phyloP scores from a whole-genome alignment of 2,329 filamentous ascomycete genomes.

The Nemania abortiva region DNA sequence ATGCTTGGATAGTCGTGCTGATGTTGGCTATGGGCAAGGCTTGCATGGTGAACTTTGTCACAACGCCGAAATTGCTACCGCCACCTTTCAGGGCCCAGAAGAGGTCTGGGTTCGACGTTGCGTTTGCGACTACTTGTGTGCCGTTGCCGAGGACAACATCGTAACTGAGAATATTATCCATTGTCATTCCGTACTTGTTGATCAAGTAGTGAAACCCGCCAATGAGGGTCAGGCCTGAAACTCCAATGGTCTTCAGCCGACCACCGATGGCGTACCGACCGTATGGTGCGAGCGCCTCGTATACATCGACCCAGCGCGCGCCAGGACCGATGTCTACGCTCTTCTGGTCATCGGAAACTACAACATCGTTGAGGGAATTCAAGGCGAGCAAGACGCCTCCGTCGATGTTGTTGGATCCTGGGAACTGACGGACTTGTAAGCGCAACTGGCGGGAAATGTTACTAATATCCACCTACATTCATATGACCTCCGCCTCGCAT shows the following conservation, averaged over 20 bases:
- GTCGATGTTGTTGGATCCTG: constrained; percentile 46
- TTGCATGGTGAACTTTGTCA: constrained; percentile 39
- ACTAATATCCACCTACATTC: constrained; percentile 34
- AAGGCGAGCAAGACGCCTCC: constrained; percentile 44
- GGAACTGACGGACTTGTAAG: constrained; percentile 33
- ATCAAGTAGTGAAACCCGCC: constrained; percentile 49
- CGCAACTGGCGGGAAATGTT: not conserved
- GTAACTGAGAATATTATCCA: constrained; percentile 46
- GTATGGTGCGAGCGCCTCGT: constrained; percentile 42
- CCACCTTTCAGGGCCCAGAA: constrained; percentile 50
- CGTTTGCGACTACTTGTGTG: constrained; percentile 43
- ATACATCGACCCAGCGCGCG: constrained; percentile 47
- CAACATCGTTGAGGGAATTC: constrained; percentile 34
- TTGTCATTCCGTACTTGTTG: constrained; percentile 47
- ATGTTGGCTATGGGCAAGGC: constrained; percentile 43
- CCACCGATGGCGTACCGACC: constrained; percentile 47
- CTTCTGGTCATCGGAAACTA: constrained; percentile 33
- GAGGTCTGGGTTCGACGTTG: constrained; percentile 40
- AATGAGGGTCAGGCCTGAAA: constrained; percentile 48
- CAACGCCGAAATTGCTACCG: constrained; percentile 35
- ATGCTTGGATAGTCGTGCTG: constrained; percentile 33
- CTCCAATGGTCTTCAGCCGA: constrained; percentile 48
- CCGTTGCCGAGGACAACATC: constrained; percentile 46
- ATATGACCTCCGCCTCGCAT: constrained; percentile 46
- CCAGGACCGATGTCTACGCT: not conserved